Evolutionary conservation across 192 early-diverging fungal genomes (phyloP), one percentile per base, ranked within the genome.

Genomic region (Gonapodya sp.): DNA sequence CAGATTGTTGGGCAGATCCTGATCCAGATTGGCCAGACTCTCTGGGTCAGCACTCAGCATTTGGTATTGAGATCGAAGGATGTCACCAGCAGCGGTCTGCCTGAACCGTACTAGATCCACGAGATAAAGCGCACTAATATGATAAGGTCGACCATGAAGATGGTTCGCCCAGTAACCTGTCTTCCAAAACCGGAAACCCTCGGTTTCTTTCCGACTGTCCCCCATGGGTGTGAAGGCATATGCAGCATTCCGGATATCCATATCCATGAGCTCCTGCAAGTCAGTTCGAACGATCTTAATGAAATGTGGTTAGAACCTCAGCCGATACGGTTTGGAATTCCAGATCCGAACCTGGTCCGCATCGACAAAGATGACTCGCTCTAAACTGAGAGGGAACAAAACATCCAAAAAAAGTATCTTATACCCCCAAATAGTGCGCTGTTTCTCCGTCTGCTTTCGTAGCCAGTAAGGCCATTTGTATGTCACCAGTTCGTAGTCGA

Each of bases 401-500:
- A 98, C 96, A 84, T 99, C 97, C 80, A 99, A 86, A 86, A 98
- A 99, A 83, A 99, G 87, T 79, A 99, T 97, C 87, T 99, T 99
- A 89, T 97, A 99, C 78, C 95, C 97, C 97, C 97, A 99, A 81
- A 99, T 99, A 0, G 93, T 97, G 34, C 97, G 86, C 86, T 99
- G 96, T 83, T 98, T 98, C 83, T 97, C 96, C 0, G 91, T 94
- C 85, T 98, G 95, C 32, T 89, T 84, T 73, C 94, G 89, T 33
- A 99, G 88, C 96, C 96, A 99, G 46, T 95, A 93, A 24, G 97
- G 97, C 97, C 97, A 99, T 82, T 96, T 97, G 87, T 98, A 98
- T 0, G 96, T 97, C 32, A 99, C 95, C 72, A 98, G 90, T 87
- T 98, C 95, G 82, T 95, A 98, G 46, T 95, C 92, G 84, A 99